phyloP scores from a whole-genome alignment of 345 rosid species.

The Boechera stricta region DNA sequence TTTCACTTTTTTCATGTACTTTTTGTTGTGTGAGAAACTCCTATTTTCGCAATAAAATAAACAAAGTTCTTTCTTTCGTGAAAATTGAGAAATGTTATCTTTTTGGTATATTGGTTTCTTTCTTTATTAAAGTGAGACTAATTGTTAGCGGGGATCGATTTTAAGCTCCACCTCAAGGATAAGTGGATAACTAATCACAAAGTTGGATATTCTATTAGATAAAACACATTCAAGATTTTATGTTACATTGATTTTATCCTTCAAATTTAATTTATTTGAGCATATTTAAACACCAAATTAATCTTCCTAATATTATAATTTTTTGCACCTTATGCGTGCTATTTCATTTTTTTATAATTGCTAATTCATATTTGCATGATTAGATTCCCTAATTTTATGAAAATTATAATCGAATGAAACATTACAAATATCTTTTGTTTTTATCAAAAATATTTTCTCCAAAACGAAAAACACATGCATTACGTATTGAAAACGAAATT shows the following conservation, averaged over 20 bases:
- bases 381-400: neutral
- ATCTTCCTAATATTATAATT: too few species aligned
- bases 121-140: neutral
- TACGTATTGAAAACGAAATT: slow-evolving; percentile 23
- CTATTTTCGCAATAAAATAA: neutral
- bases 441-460: neutral
- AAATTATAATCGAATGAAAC: neutral
- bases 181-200: neutral
- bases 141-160: neutral
- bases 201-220: neutral
- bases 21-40: slow-evolving; percentile 39
- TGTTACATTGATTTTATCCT: neutral
- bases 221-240: neutral
- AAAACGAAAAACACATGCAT: slow-evolving; percentile 30
- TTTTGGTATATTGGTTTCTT: slow-evolving; percentile 3
- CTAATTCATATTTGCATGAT: neutral
- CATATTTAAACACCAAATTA: neutral
- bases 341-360: too few species aligned
- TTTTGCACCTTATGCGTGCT: neutral
- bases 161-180: neutral
- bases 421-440: too few species aligned
- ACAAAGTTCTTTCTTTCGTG: neutral
- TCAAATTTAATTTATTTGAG: neutral
- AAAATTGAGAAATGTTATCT: neutral
- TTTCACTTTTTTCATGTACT: slow-evolving; percentile 41